Evolutionary conservation across 1,139 yeast species (phyloP), one percentile per base, ranked within the genome.

Genomic region (Chernovozyma aurita): DNA sequence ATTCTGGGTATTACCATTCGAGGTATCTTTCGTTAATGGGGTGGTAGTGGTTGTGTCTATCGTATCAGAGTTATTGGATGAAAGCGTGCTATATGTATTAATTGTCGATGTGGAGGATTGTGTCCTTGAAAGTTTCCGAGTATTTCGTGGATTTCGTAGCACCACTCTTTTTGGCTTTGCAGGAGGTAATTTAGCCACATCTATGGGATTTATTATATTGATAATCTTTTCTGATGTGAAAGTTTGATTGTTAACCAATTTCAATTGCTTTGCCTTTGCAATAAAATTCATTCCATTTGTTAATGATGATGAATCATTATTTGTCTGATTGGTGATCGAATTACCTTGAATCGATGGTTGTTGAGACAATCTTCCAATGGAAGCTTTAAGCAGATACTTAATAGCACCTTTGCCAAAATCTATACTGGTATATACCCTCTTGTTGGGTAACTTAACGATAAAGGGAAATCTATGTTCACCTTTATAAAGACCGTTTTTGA

Each of bases 401-500:
- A 88, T 85, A 15, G 86, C 74, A 8, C 97, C 97, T 47, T 82
- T 79, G 45, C 90, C 96, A 51, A 88, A 88, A 46, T 81, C 85
- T 20, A 88, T 74, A 39, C 90, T 80, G 20, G 92, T 83, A 54
- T 72, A 81, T 4, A 86, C 70, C 43, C 85, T 73, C 47, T 76
- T 78, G 46, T 71, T 72, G 2, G 96, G 95, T 21, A 88, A 66
- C 45, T 76, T 80, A 31, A 87, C 85, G 35, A 83, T 78, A 51
- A 88, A 88, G 12, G 95, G 95, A 54, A 88, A 88, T 28, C 86
- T 65, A 57, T 88, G 97, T 50, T 85, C 92, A 21, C 97, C 97
- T 46, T 79, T 78, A 32, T 77, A 74, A 18, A 83, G 53, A 0
- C 86, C 86, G 44, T 61, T 64, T 15, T 54, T 34, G 38, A 60